These are phyloP conservation scores for Podaxis sp. DNA, from an alignment of 768 basidiomycete genomes.

Conservation along the genomic window DNA sequence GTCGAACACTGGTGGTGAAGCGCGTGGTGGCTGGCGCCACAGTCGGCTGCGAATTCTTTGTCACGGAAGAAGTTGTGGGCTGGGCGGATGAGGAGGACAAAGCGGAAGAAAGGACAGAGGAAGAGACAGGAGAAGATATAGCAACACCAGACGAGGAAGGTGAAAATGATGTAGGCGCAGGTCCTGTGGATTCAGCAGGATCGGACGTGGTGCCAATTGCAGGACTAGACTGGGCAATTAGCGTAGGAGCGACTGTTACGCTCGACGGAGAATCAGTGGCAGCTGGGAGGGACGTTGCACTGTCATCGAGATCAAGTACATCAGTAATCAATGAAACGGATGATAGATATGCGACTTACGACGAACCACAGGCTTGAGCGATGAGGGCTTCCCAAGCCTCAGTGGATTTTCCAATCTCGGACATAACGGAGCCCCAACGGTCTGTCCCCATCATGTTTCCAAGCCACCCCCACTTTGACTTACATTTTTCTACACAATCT, in stretches of 20 bases:
- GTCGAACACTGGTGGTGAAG: slow-evolving; percentile 17
- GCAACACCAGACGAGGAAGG: slow-evolving; percentile 12
- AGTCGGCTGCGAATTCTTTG: slow-evolving; percentile 15
- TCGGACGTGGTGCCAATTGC: slow-evolving; percentile 8
- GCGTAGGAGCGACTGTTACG: background rate
- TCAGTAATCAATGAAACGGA: background rate
- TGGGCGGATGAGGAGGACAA: slow-evolving; percentile 22
- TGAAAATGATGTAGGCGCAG: slow-evolving; percentile 10
- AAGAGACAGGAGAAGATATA: slow-evolving; percentile 20
- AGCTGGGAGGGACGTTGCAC: background rate
- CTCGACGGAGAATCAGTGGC: background rate
- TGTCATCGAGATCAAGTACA: background rate
- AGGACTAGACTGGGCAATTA: background rate
- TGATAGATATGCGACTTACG: slow-evolving; percentile 8
- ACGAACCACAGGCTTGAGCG: slow-evolving; percentile 43
- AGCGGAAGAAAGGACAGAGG: slow-evolving; percentile 20
- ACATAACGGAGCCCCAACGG: slow-evolving; percentile 55
- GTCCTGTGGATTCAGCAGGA: slow-evolving; percentile 9
- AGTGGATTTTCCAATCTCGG: slow-evolving; percentile 29
- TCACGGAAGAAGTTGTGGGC: slow-evolving; percentile 17
- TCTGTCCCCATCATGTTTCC: slow-evolving; percentile 52
- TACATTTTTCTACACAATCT: slow-evolving; percentile 40
- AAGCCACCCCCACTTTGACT: slow-evolving; percentile 46
- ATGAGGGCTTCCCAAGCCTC: slow-evolving; percentile 36
- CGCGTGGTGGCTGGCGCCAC: slow-evolving; percentile 16